phyloP scores from a whole-genome alignment of 352 stramenopile genomes.

The Poterioochromonas sp. region DNA sequence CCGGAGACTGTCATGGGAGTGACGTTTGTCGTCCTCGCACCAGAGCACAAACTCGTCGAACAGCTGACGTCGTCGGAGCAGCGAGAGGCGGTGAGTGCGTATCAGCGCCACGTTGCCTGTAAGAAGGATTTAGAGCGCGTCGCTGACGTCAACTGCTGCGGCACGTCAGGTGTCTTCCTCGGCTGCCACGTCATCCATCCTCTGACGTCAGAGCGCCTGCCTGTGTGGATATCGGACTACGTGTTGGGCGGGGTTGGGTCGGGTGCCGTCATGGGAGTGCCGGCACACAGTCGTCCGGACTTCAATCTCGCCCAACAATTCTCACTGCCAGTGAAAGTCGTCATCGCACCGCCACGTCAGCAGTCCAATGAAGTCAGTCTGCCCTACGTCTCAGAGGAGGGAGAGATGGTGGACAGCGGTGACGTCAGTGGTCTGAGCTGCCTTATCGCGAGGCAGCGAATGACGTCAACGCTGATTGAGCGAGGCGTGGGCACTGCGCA shows the following conservation, averaged over 20 bases:
- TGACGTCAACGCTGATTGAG: conserved; percentile 65
- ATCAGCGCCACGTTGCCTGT: conserved; percentile 54
- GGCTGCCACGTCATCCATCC: conserved; percentile 83
- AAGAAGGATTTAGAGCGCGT: conserved; percentile 68
- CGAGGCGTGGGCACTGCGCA: conserved; percentile 48
- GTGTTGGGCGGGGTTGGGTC: conserved; percentile 93
- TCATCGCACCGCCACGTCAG: conserved; percentile 49
- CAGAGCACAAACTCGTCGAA: conserved; percentile 77
- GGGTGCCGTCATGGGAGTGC: conserved; percentile 96
- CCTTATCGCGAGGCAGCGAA: conserved; percentile 62
- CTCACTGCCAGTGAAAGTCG: conserved; percentile 73
- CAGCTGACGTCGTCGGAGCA: conserved; percentile 57
- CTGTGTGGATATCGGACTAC: conserved; percentile 94
- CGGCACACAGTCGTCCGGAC: conserved; percentile 90
- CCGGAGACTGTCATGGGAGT: conserved; percentile 95
- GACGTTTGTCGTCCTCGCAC: conserved; percentile 92
- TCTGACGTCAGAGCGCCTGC: conserved; percentile 77
- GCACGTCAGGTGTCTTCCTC: conserved; percentile 77
- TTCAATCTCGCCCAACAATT: conserved; percentile 84
- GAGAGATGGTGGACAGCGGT: conserved; percentile 66
- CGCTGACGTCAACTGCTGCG: conserved; percentile 53
- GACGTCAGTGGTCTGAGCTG: conserved; percentile 81
- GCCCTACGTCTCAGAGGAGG: conserved; percentile 52
- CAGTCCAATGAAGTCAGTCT: conserved; percentile 43
- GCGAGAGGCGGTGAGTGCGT: conserved; percentile 66